These are phyloP conservation scores for Chrysosporium keratinophilum DNA, from an alignment of 2,329 filamentous ascomycete genomes.

Conservation along the genomic window DNA sequence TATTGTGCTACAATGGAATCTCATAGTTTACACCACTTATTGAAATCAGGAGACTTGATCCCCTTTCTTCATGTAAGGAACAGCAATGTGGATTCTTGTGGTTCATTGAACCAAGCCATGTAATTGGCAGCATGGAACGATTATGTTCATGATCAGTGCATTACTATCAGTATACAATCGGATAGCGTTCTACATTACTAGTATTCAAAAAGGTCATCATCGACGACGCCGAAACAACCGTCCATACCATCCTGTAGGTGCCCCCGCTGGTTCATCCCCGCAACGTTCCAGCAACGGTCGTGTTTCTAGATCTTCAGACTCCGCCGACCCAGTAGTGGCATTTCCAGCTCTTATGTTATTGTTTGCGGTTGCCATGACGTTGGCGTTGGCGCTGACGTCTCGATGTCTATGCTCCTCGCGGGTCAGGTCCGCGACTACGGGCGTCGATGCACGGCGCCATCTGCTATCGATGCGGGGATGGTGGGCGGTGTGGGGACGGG, in stretches of 20 bases:
- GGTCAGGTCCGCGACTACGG: neutral
- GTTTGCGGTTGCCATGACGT: neutral
- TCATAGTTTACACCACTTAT: neutral
- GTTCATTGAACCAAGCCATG: too few species aligned
- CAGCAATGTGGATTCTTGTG: too few species aligned
- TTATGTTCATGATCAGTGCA: neutral
- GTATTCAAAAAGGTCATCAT: neutral
- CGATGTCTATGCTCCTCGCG: neutral
- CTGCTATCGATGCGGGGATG: neutral
- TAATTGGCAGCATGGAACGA: too few species aligned
- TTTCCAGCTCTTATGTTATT: too few species aligned
- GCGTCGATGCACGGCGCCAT: slow-evolving; percentile 10
- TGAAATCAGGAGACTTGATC: neutral
- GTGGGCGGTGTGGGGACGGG: neutral
- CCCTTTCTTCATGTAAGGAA: too few species aligned
- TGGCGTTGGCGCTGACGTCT: neutral
- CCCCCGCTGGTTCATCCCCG: neutral
- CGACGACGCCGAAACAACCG: neutral
- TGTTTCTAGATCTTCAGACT: too few species aligned
- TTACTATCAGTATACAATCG: too few species aligned
- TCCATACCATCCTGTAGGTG: neutral
- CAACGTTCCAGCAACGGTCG: neutral
- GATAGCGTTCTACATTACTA: too few species aligned
- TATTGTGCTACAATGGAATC: slow-evolving; percentile 1
- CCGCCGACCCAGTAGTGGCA: neutral